Evolutionary conservation across 2,329 filamentous ascomycete species (phyloP).

Genomic region (Thelonectria olida): DNA sequence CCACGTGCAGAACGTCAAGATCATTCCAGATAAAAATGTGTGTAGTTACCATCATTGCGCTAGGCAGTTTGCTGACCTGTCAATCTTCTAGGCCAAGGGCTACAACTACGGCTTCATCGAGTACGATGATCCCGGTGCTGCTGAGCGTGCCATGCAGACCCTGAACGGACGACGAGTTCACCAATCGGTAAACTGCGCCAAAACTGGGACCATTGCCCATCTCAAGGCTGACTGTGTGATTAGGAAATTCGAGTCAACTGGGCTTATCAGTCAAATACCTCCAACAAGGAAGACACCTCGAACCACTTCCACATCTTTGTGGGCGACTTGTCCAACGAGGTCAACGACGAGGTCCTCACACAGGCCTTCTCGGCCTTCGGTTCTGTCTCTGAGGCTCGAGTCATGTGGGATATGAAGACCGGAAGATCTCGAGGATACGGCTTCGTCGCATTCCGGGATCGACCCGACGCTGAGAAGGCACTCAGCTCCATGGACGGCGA

Average conservation of each 20-base stretch:
- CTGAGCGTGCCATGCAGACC: constrained; percentile 96
- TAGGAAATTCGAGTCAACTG: constrained; percentile 99
- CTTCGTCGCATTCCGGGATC: constrained; percentile 96
- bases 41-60: constrained; percentile 51
- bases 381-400: constrained; percentile 93
- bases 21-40: constrained; percentile 99
- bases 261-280: constrained; percentile 97
- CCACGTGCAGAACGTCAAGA: constrained; percentile 98
- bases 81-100: constrained; percentile 78
- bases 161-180: constrained; percentile 95
- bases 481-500: constrained; percentile 98
- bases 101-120: constrained; percentile 99
- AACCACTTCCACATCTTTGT: constrained; percentile 99
- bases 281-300: constrained; percentile 96
- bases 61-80: constrained; percentile 26
- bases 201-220: constrained; percentile 12
- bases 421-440: constrained; percentile 96
- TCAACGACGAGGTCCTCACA: constrained; percentile 93
- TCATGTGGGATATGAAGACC: constrained; percentile 99
- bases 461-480: constrained; percentile 92
- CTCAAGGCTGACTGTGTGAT: constrained; percentile 32
- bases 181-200: constrained; percentile 73
- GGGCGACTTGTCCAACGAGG: constrained; percentile 96
- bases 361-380: constrained; percentile 98
- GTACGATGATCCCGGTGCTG: constrained; percentile 96